Evolutionary conservation across 768 basidiomycete species (phyloP).

Genomic region (Fistulinella prunicolor): DNA sequence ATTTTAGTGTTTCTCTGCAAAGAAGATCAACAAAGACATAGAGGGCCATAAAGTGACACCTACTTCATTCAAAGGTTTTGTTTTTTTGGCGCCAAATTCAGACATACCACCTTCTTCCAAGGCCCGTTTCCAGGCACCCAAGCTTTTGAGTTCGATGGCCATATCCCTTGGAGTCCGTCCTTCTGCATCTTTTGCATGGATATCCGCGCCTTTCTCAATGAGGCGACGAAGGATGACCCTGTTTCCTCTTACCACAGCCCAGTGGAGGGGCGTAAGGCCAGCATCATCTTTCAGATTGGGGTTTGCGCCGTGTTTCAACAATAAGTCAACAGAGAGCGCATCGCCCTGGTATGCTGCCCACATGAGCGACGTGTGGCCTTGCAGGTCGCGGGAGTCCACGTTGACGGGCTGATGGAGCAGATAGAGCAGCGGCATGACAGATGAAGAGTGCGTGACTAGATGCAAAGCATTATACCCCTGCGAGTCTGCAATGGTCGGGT

Average conservation of each 20-base stretch:
- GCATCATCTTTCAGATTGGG: slow-evolving; percentile 72
- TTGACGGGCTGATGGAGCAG: slow-evolving; percentile 90
- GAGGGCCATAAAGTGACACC: slow-evolving; percentile 14
- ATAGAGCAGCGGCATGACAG: slow-evolving; percentile 92
- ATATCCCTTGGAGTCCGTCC: slow-evolving; percentile 92
- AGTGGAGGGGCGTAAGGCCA: slow-evolving; percentile 88
- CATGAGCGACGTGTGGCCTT: slow-evolving; percentile 95
- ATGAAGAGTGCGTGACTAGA: slow-evolving; percentile 90
- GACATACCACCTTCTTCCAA: slow-evolving; percentile 84
- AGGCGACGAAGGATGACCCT: slow-evolving; percentile 79
- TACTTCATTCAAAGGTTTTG: slow-evolving; percentile 71
- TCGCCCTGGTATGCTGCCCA: slow-evolving; percentile 99
- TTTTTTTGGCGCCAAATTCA: slow-evolving; percentile 66
- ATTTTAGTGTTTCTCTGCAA: slow-evolving; percentile 75
- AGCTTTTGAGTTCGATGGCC: slow-evolving; percentile 89
- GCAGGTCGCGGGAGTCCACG: slow-evolving; percentile 85
- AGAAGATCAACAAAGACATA: slow-evolving; percentile 1
- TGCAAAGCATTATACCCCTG: slow-evolving; percentile 98
- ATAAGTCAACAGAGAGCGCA: slow-evolving; percentile 87
- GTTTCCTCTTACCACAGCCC: slow-evolving; percentile 98
- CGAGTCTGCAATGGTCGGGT: slow-evolving; percentile 86
- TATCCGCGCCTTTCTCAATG: slow-evolving; percentile 81
- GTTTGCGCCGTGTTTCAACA: slow-evolving; percentile 85
- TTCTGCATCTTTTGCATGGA: slow-evolving; percentile 74
- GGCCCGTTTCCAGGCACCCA: slow-evolving; percentile 87